These are phyloP conservation scores for Uronychia setigera DNA, from an alignment of 73 alveolate species.

Conservation along the genomic window DNA sequence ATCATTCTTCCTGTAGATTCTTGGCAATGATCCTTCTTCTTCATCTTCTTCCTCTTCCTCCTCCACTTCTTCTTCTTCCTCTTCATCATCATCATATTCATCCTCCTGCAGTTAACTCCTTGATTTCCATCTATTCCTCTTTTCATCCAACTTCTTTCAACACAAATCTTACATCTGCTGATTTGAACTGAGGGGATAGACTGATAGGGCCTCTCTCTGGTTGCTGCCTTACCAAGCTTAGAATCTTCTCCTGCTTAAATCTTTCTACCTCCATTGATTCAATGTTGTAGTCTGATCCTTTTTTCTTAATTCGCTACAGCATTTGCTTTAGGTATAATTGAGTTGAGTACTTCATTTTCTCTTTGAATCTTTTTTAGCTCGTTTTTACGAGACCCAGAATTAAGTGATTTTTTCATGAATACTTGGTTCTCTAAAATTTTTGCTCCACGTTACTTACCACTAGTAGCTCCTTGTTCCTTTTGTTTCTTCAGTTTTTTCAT, in stretches of 20 bases:
- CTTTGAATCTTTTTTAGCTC: background rate
- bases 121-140: no score
- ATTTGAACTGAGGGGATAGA: background rate
- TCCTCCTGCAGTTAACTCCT: background rate
- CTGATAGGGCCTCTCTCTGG: background rate
- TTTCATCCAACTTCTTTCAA: no score
- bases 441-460: background rate
- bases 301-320: background rate
- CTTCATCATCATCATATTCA: background rate
- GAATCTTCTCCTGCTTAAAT: background rate
- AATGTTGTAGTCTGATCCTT: background rate
- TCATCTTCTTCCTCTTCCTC: background rate
- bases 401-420: background rate
- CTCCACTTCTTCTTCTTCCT: background rate
- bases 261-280: background rate
- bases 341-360: background rate
- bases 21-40: background rate
- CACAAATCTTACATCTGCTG: background rate
- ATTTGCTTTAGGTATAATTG: background rate
- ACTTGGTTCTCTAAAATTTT: background rate
- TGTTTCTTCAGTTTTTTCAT: background rate
- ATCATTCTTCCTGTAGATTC: background rate
- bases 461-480: no score
- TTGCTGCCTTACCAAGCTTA: background rate
- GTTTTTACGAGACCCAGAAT: background rate